Evolutionary conservation across 306 rosid species (phyloP), one percentile per base, ranked within the genome.

Genomic region (Malus orientalis): DNA sequence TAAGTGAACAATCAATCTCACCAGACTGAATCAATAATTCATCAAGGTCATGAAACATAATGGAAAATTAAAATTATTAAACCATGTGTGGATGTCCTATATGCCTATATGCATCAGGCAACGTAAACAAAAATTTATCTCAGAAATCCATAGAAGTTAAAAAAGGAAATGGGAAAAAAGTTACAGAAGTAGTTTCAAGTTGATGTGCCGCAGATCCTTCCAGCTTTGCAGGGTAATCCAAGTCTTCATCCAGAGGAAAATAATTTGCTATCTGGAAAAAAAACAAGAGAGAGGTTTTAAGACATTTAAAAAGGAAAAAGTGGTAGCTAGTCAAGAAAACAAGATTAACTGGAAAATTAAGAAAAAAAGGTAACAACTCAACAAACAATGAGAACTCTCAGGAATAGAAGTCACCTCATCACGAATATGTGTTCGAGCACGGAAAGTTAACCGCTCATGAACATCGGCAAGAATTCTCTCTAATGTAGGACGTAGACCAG

Each of bases 141-240:
- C 29, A 51, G 68, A 29, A 22, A 27, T 40, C 75, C 62, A 63
- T 53, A 70, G 33, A 42, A 29, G 19, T 23, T 57, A 10, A 51
- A 51, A 51, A 76, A 51, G 22, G 66, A 76, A 79, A 53, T 69
- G 53, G 59, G 74, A 66, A 85, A 76, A 38, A 72, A 79, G 45
- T 84, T 88, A 96, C 99, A 60, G 90, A 78, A 88, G 85, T 77
- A 78, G 53, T 84, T 86, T 92, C 93, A 44, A 89, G 83, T 64
- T 80, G 81, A 53, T 88, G 77, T 83, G 81, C 93, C 14, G 83
- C 79, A 69, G 84, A 80, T 81, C 49, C 84, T 86, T 92, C 92
- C 85, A 96, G 90, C 96, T 92, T 96, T 69, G 91, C 96, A 83
- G 98, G 99, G 82, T 96, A 96, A 84, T 96, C 88, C 90, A 92